A percentile compares a stretch with the other conserved stretches of the same genome.
Conservation (phyloP, 2,329 filamentous ascomycete genomes). For the Pseudophaeomoniella oleicola region DNA sequence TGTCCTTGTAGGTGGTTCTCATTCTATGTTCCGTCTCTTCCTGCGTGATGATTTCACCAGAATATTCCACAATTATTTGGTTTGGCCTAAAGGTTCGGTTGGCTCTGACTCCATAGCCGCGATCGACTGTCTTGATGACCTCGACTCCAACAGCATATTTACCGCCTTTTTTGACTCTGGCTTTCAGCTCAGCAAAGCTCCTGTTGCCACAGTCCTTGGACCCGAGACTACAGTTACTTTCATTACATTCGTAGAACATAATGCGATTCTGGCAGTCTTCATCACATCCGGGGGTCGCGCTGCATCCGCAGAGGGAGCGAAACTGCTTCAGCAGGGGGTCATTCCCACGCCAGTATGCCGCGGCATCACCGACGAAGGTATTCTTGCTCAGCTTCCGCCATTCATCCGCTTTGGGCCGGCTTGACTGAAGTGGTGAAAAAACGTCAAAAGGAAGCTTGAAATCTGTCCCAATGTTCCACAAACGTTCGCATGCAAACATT, state of each 20-base stretch:
- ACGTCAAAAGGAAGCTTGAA: constrained; percentile 85
- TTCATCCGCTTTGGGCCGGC: constrained; percentile 81
- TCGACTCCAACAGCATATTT: constrained; percentile 89
- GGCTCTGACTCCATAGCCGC: constrained; percentile 81
- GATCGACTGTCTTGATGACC: constrained; percentile 76
- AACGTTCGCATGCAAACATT: constrained; percentile 60
- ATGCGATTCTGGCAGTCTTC: constrained; percentile 87
- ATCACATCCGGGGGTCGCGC: constrained; percentile 62
- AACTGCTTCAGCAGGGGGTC: constrained; percentile 44
- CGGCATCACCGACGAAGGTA: constrained; percentile 76
- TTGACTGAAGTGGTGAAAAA: constrained; percentile 72
- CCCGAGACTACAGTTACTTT: constrained; percentile 71
- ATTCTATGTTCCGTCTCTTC: constrained; percentile 86
- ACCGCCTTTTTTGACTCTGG: constrained; percentile 61
- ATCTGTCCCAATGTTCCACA: constrained; percentile 58
- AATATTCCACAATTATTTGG: constrained; percentile 97
- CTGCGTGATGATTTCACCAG: constrained; percentile 92
- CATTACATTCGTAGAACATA: constrained; percentile 95
- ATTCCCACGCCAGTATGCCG: constrained; percentile 64
- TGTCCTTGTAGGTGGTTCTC: constrained; percentile 86
- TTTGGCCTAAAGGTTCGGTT: constrained; percentile 76
- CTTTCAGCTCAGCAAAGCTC: constrained; percentile 65
- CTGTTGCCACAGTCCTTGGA: constrained; percentile 68
- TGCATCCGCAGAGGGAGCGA: constrained; percentile 66
- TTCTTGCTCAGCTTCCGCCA: constrained; percentile 90